Conservation (phyloP, 2,329 filamentous ascomycete species). For the Karstenula rhodostoma region DNA sequence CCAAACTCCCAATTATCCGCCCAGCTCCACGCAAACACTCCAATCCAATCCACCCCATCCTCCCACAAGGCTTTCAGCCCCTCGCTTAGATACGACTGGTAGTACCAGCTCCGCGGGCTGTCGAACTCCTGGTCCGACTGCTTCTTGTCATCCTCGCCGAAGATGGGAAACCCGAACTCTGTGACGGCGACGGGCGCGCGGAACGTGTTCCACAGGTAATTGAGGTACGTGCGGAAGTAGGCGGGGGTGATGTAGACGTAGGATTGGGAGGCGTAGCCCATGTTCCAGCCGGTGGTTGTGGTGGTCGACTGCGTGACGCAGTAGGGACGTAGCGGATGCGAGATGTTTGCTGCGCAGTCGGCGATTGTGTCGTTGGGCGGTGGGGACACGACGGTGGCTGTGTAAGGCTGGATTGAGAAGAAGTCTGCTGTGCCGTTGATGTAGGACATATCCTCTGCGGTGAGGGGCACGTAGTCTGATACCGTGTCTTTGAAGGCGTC, state of each 20-base stretch:
- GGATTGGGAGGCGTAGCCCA: constrained; percentile 64
- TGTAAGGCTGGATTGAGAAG: constrained; percentile 67
- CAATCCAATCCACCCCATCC: constrained; percentile 64
- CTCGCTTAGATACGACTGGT: constrained; percentile 63
- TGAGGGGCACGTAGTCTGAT: constrained; percentile 56
- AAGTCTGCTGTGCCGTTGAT: constrained; percentile 60
- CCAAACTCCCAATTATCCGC: constrained; percentile 67
- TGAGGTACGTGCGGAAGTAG: constrained; percentile 64
- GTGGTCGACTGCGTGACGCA: constrained; percentile 60
- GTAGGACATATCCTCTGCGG: constrained; percentile 54
- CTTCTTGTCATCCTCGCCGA: constrained; percentile 55
- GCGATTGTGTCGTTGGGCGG: constrained; percentile 55
- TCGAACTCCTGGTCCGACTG: constrained; percentile 63
- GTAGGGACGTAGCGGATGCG: constrained; percentile 58
- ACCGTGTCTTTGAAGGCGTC: constrained; percentile 51
- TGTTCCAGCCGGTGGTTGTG: constrained; percentile 64
- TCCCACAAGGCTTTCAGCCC: constrained; percentile 64
- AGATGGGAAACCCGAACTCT: constrained; percentile 67
- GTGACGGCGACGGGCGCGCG: constrained; percentile 57
- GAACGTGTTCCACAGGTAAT: constrained; percentile 68
- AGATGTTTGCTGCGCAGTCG: constrained; percentile 58
- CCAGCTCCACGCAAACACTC: constrained; percentile 62
- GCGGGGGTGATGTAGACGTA: constrained; percentile 68
- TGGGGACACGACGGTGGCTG: constrained; percentile 61
- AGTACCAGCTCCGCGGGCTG: constrained; percentile 63